Evolutionary conservation across 345 rosid genomes (phyloP).

Genomic region (Eucalyptus urophylla): DNA sequence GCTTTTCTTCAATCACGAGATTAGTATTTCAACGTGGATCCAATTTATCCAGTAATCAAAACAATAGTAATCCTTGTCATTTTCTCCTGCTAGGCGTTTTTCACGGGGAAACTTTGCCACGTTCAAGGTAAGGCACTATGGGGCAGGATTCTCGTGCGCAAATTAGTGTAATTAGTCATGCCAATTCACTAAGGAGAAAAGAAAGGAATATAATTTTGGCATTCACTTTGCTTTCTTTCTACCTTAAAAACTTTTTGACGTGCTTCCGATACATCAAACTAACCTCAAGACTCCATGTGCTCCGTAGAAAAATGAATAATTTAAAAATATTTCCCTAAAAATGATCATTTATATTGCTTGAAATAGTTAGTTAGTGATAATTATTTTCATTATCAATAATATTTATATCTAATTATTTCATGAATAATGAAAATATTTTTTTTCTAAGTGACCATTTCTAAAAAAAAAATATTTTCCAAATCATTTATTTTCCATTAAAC

Average conservation of each 20-base stretch:
- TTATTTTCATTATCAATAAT: not conserved
- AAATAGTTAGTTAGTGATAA: not conserved
- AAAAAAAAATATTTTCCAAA: not conserved
- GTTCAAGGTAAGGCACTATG: not conserved
- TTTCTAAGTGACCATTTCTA: not conserved
- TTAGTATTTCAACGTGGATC: no score
- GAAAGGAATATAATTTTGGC: not conserved
- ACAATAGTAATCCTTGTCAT: no score
- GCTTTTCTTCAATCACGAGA: no score
- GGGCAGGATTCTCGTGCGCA: not conserved
- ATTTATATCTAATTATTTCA: not conserved
- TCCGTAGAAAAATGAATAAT: no score
- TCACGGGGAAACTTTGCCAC: no score
- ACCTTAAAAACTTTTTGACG: not conserved
- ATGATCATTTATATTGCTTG: accelerated
- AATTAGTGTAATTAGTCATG: not conserved
- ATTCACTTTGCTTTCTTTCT: not conserved
- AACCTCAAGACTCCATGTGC: not conserved
- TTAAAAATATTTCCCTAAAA: no score
- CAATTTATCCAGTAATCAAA: no score
- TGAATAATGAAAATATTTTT: not conserved
- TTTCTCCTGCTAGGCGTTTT: not conserved
- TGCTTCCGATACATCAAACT: not conserved
- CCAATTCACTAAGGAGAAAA: not conserved
- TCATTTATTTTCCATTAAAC: not conserved